Conservation (phyloP, 73 alveolate species). For the Symbiodinium natans region DNA sequence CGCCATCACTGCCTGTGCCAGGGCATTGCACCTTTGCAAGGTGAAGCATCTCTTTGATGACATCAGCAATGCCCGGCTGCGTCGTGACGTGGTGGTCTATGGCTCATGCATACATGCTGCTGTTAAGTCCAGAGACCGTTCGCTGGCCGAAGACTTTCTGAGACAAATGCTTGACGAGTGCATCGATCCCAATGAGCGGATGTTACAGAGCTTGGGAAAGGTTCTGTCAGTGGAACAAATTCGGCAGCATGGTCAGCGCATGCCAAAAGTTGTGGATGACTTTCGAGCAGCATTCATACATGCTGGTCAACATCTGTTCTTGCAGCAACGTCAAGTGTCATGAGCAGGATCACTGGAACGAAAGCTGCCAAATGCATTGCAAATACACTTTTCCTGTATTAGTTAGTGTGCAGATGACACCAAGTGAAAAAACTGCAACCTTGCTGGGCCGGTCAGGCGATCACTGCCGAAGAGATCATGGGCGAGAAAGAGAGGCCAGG, state of each 20-base stretch:
- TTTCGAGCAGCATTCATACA: too few relatives aligned
- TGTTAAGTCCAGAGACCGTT: not conserved
- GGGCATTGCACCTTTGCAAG: not conserved
- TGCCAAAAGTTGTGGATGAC: too few relatives aligned
- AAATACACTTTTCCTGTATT: too few relatives aligned
- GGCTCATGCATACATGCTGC: slow-evolving; percentile 4
- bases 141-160: not conserved
- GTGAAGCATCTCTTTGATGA: not conserved
- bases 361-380: too few relatives aligned
- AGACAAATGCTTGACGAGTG: not conserved
- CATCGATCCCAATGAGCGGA: not conserved
- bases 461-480: slow-evolving; percentile 58
- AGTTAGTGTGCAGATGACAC: too few relatives aligned
- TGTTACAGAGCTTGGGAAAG: not conserved
- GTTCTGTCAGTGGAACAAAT: not conserved
- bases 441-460: slow-evolving; percentile 25
- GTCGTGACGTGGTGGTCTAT: not conserved
- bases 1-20: not conserved
- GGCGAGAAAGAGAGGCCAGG: slow-evolving; percentile 77
- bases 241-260: not conserved
- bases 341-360: too few relatives aligned
- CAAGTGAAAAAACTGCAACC: not conserved
- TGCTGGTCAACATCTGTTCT: too few relatives aligned
- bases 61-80: not conserved
- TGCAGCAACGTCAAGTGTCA: too few relatives aligned